These are phyloP conservation scores for Pythium apleroticum DNA, from an alignment of 352 stramenopile species.

Conservation along the genomic window DNA sequence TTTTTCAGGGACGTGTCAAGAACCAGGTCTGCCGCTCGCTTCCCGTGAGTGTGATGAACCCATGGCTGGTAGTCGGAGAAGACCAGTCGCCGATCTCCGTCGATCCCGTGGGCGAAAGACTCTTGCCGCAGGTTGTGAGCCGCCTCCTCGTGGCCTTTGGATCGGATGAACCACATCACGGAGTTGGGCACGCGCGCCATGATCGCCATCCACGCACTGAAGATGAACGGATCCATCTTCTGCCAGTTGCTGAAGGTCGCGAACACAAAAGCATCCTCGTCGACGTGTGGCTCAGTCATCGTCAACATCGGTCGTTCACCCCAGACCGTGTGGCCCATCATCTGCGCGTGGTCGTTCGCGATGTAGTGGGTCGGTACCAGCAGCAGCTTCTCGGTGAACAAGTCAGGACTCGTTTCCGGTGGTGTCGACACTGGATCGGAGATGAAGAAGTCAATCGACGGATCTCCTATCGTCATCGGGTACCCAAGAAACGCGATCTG, in stretches of 20 bases:
- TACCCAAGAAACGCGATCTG: slow-evolving; percentile 80
- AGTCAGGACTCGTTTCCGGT: slow-evolving; percentile 28
- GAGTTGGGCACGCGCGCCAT: slow-evolving; percentile 59
- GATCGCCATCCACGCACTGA: slow-evolving; percentile 80
- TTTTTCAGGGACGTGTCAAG: slow-evolving; percentile 87
- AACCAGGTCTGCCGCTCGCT: slow-evolving; percentile 67
- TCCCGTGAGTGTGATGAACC: slow-evolving; percentile 77
- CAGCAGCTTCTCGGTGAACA: slow-evolving; percentile 80
- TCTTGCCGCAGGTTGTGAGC: slow-evolving; percentile 49
- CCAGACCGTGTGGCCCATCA: slow-evolving; percentile 56
- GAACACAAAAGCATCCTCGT: slow-evolving; percentile 51
- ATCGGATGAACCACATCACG: slow-evolving; percentile 78
- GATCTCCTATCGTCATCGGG: slow-evolving; percentile 63
- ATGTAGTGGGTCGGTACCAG: slow-evolving; percentile 77
- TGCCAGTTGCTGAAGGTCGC: slow-evolving; percentile 88
- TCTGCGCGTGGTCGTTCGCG: slow-evolving; percentile 82
- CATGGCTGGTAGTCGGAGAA: slow-evolving; percentile 61
- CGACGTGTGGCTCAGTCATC: slow-evolving; percentile 21
- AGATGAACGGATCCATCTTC: slow-evolving; percentile 81
- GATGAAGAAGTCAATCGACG: slow-evolving; percentile 69
- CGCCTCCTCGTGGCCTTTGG: slow-evolving; percentile 49
- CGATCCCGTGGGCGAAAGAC: slow-evolving; percentile 50
- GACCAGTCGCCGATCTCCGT: slow-evolving; percentile 49
- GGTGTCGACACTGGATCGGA: slow-evolving; percentile 57
- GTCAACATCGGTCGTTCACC: slow-evolving; percentile 25